Evolutionary conservation across 176 grass and related monocot genomes (phyloP).

Genomic region (Oryza meyeriana): DNA sequence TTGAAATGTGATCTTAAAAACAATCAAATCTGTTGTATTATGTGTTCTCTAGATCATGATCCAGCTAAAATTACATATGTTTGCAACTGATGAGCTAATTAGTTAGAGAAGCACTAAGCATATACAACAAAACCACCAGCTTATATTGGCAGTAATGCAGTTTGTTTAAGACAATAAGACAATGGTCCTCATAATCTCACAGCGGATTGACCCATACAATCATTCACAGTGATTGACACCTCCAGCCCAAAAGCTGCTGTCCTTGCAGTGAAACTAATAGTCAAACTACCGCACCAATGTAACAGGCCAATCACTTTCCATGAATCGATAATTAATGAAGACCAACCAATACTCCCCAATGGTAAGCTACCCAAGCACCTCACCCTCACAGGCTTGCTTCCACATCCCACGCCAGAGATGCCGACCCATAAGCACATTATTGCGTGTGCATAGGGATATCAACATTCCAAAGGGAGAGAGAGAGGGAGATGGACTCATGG

Average conservation of each 20-base stretch:
- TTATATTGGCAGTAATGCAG: not conserved
- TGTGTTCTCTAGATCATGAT: not conserved
- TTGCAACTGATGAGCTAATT: not conserved
- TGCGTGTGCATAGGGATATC: not conserved
- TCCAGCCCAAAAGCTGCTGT: conserved; percentile 10
- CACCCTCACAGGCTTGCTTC: not conserved
- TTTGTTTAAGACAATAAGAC: conserved; percentile 21
- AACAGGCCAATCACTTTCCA: conserved; percentile 14
- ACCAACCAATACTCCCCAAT: conserved; percentile 15
- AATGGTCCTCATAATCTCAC: not conserved
- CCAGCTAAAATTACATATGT: not conserved
- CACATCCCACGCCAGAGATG: conserved; percentile 33
- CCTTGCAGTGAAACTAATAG: conserved; percentile 23
- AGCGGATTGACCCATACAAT: conserved; percentile 13
- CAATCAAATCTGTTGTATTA: not conserved
- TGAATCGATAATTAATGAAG: conserved; percentile 25
- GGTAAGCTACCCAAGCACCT: conserved; percentile 2
- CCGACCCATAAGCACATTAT: conserved; percentile 34
- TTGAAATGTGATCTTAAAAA: not conserved
- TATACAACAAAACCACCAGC: not conserved
- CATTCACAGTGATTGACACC: conserved; percentile 14
- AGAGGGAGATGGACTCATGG: conserved; percentile 1
- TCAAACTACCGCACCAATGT: conserved; percentile 20
- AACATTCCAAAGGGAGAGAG: conserved; percentile 13
- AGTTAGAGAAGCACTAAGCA: not conserved